Evolutionary conservation across 2,329 filamentous ascomycete species (phyloP).

Genomic region (Aspergillus ustus): DNA sequence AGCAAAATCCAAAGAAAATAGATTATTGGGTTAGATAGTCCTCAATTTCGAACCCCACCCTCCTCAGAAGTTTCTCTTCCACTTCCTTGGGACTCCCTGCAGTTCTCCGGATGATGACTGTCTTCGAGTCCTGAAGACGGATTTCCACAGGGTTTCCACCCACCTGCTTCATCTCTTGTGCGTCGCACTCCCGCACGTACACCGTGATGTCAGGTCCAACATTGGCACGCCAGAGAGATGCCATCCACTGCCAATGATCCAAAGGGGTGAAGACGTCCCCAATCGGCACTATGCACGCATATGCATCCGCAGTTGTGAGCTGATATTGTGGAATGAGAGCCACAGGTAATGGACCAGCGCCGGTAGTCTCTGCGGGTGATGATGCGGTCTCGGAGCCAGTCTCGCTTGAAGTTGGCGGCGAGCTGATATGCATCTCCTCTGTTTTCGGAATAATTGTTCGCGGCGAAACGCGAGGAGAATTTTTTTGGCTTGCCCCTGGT

Average conservation of each 20-base stretch:
- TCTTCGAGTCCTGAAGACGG: constrained; percentile 51
- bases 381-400: constrained; percentile 31
- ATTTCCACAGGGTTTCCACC: constrained; percentile 61
- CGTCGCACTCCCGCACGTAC: constrained; percentile 47
- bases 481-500: constrained; percentile 26
- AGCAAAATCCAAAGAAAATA: constrained; percentile 7
- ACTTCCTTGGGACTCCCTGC: constrained; percentile 46
- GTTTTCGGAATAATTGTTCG: constrained; percentile 39
- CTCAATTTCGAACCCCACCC: constrained; percentile 83
- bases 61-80: constrained; percentile 71
- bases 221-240: constrained; percentile 87
- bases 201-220: constrained; percentile 72
- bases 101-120: constrained; percentile 58
- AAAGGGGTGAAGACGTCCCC: constrained; percentile 75
- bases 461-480: constrained; percentile 33
- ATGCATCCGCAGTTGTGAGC: constrained; percentile 75
- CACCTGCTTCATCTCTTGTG: constrained; percentile 45
- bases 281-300: constrained; percentile 74
- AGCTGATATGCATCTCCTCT: constrained; percentile 35
- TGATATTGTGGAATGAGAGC: constrained; percentile 80
- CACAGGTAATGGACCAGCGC: constrained; percentile 60
- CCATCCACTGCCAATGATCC: constrained; percentile 99
- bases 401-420: constrained; percentile 35
- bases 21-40: constrained; percentile 63
- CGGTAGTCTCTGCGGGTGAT: constrained; percentile 21